Conservation (phyloP, 306 rosid genomes). For the Lotus japonicus region DNA sequence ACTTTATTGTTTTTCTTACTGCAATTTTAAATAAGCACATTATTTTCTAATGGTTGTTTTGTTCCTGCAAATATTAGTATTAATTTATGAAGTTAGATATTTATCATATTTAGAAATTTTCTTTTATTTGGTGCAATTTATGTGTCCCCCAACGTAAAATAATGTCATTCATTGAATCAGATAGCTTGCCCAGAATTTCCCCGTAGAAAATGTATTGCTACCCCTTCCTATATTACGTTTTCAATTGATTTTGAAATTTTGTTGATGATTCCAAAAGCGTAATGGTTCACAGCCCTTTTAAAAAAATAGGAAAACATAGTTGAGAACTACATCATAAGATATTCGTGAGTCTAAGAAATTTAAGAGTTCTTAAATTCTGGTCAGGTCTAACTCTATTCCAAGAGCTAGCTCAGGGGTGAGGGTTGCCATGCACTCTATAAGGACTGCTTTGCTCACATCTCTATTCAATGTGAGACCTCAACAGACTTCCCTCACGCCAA, state of each 20-base stretch:
- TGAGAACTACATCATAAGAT: background rate
- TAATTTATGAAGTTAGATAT: conserved; percentile 13
- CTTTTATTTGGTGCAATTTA: conserved; percentile 7
- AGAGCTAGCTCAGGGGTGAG: too few species aligned
- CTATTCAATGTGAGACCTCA: too few species aligned
- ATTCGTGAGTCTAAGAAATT: background rate
- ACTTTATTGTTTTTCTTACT: conserved; percentile 10
- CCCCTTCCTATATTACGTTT: background rate
- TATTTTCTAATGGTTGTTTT: conserved; percentile 6
- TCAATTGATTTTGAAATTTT: conserved; percentile 8
- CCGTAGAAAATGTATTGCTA: background rate
- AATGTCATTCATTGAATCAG: background rate
- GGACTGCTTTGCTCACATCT: too few species aligned
- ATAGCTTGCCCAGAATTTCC: background rate
- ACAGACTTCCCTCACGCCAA: too few species aligned
- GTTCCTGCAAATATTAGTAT: conserved; percentile 5
- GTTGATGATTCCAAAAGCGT: conserved; percentile 2
- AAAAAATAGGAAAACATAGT: background rate
- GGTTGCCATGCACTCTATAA: too few species aligned
- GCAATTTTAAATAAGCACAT: background rate
- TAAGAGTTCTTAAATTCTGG: background rate
- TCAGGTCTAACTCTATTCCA: too few species aligned
- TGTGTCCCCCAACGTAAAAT: background rate
- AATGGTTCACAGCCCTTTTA: background rate
- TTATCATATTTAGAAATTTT: conserved; percentile 4